Base-by-base conservation (phyloP, 2,329 filamentous ascomycete genomes). In the Cladophialophora yegresii region DNA sequence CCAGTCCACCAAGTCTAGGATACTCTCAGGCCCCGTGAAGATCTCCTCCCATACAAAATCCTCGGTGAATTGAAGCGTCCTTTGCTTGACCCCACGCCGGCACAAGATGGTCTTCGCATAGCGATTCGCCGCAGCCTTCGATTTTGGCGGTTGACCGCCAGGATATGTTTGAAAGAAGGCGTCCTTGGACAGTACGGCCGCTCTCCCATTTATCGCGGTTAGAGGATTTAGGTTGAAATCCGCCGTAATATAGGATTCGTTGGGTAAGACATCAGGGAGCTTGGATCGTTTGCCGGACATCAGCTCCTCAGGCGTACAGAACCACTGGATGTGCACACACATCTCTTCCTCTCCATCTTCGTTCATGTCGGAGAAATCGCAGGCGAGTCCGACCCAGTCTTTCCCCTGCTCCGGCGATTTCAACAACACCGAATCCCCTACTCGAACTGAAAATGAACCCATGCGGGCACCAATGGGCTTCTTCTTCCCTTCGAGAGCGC, bases 311-410 rank as follows among this genome's bases (percentile, higher is more conserved):
- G 91, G 92, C 0, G 91, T 92, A 23, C 78, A 78, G 75, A 99
- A 97, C 95, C 95, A 99, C 84, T 97, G 89, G 73, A 99, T 95
- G 67, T 89, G 90, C 61, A 90, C 93, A 28, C 88, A 87, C 81
- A 92, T 97, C 67, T 82, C 80, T 16, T 81, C 75, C 50, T 89
- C 85, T 3, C 87, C 88, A 12, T 89, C 87, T 22, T 90, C 84
- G 53, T 89, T 87, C 33, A 88, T 85, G 53, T 93, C 87, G 45
- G 88, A 75, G 70, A 99, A 96, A 50, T 91, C 88, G 72, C 89
- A 89, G 58, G 97, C 89, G 67, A 99, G 87, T 36, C 91, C 95
- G 2, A 96, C 90, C 93, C 95, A 99, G 10, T 92, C 90, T 72
- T 96, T 92, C 69, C 91, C 91, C 47, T 86, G 85, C 3, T 91